Conservation (phyloP, 139 green algal genomes). For the Nannochloris sp. region DNA sequence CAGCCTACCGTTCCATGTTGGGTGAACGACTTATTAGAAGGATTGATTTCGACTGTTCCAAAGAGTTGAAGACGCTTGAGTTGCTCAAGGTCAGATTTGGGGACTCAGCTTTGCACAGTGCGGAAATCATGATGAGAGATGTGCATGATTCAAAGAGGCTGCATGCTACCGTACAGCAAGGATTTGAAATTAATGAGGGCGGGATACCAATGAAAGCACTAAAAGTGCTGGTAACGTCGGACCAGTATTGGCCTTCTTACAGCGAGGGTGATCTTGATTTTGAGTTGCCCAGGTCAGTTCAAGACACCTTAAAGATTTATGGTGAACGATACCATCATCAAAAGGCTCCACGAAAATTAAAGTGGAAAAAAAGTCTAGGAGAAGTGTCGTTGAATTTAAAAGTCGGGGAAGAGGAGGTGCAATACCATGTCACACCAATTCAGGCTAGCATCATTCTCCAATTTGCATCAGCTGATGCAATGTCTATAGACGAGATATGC, state of each 20-base stretch:
- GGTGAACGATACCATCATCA: conserved; percentile 52
- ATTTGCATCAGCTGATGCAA: conserved; percentile 44
- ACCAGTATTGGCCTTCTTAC: conserved; percentile 81
- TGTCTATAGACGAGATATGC: conserved; percentile 40
- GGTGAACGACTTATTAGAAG: conserved; percentile 71
- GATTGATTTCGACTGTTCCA: conserved; percentile 63
- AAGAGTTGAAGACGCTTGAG: conserved; percentile 86
- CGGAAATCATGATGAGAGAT: conserved; percentile 69
- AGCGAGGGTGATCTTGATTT: conserved; percentile 29
- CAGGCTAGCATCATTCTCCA: conserved; percentile 70
- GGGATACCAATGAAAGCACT: conserved; percentile 22
- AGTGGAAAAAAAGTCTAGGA: conserved; percentile 68
- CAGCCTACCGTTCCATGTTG: conserved; percentile 84
- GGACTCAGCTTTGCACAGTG: conserved; percentile 68
- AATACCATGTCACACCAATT: conserved; percentile 47
- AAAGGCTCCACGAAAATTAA: conserved; percentile 82
- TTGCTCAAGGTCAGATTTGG: conserved; percentile 90
- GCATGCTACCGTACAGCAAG: conserved; percentile 55
- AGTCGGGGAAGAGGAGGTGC: conserved; percentile 27
- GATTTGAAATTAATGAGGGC: neutral
- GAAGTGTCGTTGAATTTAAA: conserved; percentile 61
- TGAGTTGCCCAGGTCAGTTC: conserved; percentile 35
- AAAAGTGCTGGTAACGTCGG: conserved; percentile 62
- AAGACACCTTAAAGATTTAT: conserved; percentile 27
- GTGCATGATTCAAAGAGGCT: conserved; percentile 85